A percentile compares a stretch with the other conserved stretches of the same genome.
These are phyloP conservation scores for Xanthoparmelia taractica DNA, from an alignment of 495 filamentous ascomycete genomes.

Conservation along the genomic window DNA sequence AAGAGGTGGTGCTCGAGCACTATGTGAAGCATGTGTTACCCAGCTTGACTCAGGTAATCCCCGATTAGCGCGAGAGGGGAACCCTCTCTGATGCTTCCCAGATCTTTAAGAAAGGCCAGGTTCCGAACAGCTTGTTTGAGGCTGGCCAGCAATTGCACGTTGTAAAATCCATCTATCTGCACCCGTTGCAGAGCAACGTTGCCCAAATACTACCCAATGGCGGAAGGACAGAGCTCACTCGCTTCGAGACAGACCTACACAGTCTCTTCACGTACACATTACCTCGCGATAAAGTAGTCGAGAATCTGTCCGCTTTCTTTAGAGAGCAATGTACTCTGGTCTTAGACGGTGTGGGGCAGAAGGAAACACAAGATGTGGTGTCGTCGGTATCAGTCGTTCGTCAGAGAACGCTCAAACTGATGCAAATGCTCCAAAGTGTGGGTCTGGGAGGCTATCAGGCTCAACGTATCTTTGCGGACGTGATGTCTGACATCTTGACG, in stretches of 20 bases:
- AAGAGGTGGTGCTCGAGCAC: slow-evolving; percentile 45
- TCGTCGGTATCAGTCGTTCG: slow-evolving; percentile 7
- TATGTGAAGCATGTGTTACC: slow-evolving; percentile 40
- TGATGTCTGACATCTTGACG: slow-evolving; percentile 65
- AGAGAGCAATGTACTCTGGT: slow-evolving; percentile 46
- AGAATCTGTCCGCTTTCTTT: slow-evolving; percentile 47
- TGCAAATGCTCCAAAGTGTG: slow-evolving; percentile 57
- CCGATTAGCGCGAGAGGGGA: neutral
- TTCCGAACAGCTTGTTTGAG: slow-evolving; percentile 33
- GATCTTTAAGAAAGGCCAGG: slow-evolving; percentile 28
- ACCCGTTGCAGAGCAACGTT: slow-evolving; percentile 39
- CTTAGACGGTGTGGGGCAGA: slow-evolving; percentile 40
- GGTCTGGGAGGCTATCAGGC: slow-evolving; percentile 68
- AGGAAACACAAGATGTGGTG: slow-evolving; percentile 27
- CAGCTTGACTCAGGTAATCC: slow-evolving; percentile 35
- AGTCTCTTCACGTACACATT: slow-evolving; percentile 59
- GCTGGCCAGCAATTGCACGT: slow-evolving; percentile 39
- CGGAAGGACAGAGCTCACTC: slow-evolving; percentile 35
- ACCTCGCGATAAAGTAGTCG: slow-evolving; percentile 43
- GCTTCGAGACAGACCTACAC: slow-evolving; percentile 54
- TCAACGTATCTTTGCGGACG: slow-evolving; percentile 65
- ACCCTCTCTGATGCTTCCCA: slow-evolving; percentile 25
- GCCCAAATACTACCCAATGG: slow-evolving; percentile 29
- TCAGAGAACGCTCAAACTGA: slow-evolving; percentile 37
- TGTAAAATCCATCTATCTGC: slow-evolving; percentile 41